Evolutionary conservation across 2,329 filamentous ascomycete genomes (phyloP).

Genomic region (Harringtonia lauricola): DNA sequence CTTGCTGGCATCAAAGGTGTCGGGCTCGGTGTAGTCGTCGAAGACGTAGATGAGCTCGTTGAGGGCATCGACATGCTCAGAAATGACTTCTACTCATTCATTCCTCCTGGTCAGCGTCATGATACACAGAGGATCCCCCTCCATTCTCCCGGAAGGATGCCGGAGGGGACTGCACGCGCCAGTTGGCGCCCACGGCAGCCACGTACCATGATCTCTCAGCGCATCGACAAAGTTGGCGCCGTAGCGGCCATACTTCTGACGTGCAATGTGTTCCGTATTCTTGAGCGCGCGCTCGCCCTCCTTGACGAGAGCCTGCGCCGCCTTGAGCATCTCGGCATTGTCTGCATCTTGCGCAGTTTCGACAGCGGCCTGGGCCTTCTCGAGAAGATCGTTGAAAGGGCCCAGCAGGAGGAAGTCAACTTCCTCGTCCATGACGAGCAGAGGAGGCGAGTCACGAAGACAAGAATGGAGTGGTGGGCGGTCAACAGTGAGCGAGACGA

Average conservation of each 20-base stretch:
- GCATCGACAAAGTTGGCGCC: constrained; percentile 36
- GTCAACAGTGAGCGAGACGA: no score
- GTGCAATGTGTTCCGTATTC: constrained; percentile 39
- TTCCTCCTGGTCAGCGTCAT: background rate
- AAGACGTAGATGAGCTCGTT: constrained; percentile 44
- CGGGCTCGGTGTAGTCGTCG: constrained; percentile 39
- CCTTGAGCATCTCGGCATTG: constrained; percentile 35
- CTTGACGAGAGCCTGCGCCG: constrained; percentile 25
- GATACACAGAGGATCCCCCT: no score
- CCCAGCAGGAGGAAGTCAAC: constrained; percentile 31
- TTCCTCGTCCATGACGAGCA: constrained; percentile 12
- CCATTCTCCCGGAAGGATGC: no score
- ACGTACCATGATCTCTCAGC: constrained; percentile 42
- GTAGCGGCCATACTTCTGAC: constrained; percentile 35
- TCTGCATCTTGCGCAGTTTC: constrained; percentile 31
- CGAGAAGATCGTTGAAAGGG: constrained; percentile 41
- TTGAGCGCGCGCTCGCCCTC: constrained; percentile 29
- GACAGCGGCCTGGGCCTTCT: constrained; percentile 35
- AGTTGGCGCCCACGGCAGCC: background rate
- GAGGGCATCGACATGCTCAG: constrained; percentile 33
- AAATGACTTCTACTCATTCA: constrained; percentile 34
- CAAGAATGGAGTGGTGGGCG: background rate
- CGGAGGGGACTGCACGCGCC: background rate
- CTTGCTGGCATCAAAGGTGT: constrained; percentile 38
- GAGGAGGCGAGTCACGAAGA: background rate